Percentiles rank a stretch among this genome's conserved stretches.
Evolutionary conservation across 768 basidiomycete species (phyloP).

Genomic region (Tremella fuciformis): DNA sequence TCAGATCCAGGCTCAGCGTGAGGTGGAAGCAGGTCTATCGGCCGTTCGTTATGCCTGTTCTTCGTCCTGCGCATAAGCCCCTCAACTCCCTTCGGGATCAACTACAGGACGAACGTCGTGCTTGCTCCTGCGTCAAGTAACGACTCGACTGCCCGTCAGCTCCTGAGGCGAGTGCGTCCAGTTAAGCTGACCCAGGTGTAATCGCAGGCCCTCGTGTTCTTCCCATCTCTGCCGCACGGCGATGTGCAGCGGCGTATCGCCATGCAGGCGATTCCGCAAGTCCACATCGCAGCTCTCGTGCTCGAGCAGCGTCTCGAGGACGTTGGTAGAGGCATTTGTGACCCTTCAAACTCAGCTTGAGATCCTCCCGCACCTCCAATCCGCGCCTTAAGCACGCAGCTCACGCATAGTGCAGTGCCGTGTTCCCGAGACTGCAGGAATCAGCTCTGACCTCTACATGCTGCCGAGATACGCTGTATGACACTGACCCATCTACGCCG

Average conservation of each 20-base stretch:
- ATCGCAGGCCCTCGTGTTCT: constrained; percentile 59
- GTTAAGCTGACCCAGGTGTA: constrained; percentile 59
- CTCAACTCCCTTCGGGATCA: background rate
- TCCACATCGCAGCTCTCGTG: constrained; percentile 79
- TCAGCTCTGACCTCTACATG: too few species aligned
- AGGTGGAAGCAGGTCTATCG: constrained; percentile 59
- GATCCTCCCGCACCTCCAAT: background rate
- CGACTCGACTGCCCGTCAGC: constrained; percentile 19
- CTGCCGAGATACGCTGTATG: too few species aligned
- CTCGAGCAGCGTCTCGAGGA: constrained; percentile 69
- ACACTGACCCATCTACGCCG: constrained; percentile 69
- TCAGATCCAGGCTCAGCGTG: constrained; percentile 43
- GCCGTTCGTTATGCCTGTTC: constrained; percentile 65
- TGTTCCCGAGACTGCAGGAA: constrained; percentile 70
- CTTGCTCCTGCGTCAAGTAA: constrained; percentile 78
- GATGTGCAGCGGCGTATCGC: constrained; percentile 74
- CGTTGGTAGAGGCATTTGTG: constrained; percentile 59
- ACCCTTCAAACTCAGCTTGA: constrained; percentile 53
- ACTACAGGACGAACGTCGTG: constrained; percentile 57
- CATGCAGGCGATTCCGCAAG: constrained; percentile 65
- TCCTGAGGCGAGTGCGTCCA: background rate
- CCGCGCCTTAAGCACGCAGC: constrained; percentile 30
- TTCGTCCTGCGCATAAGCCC: constrained; percentile 58
- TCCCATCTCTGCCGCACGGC: constrained; percentile 59
- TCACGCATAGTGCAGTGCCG: constrained; percentile 74